Percentiles rank a stretch among this genome's conserved stretches.
Conservation (phyloP, 208 protist species). For the Acanthamoeba sp. region DNA sequence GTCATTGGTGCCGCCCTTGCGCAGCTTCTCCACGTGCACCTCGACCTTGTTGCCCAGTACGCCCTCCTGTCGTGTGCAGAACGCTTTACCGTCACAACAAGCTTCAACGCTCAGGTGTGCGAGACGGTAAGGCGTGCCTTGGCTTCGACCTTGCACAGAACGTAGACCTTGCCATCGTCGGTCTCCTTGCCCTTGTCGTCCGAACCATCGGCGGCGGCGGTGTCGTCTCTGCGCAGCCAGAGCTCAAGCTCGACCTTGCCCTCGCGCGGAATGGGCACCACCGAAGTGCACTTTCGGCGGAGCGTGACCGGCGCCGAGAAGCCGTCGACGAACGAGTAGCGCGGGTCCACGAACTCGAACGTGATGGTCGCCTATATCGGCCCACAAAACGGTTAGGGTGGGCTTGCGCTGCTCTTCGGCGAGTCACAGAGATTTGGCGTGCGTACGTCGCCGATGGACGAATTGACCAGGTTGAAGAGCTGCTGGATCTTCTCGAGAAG, state of each 20-base stretch:
- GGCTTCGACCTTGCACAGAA: slow-evolving; percentile 41
- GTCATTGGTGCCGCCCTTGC: slow-evolving; percentile 4
- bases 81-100: background rate
- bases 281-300: slow-evolving; percentile 9
- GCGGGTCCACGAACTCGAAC: slow-evolving; percentile 10
- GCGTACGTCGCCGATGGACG: slow-evolving; percentile 49
- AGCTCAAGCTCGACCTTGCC: slow-evolving; percentile 48
- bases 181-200: background rate
- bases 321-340: slow-evolving; percentile 42
- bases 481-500: slow-evolving; percentile 80
- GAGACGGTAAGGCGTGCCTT: background rate
- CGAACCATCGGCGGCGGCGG: background rate
- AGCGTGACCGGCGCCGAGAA: slow-evolving; percentile 55
- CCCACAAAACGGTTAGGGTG: background rate
- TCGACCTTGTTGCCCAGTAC: slow-evolving; percentile 33
- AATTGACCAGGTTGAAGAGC: slow-evolving; percentile 75
- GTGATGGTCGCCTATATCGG: slow-evolving; percentile 10
- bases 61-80: background rate
- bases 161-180: background rate
- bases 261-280: slow-evolving; percentile 46
- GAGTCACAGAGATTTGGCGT: background rate
- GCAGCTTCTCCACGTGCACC: slow-evolving; percentile 19
- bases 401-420: background rate
- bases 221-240: background rate
- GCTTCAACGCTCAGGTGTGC: background rate